Conservation (phyloP, 345 rosid genomes). For the Streptanthus diversifolius region DNA sequence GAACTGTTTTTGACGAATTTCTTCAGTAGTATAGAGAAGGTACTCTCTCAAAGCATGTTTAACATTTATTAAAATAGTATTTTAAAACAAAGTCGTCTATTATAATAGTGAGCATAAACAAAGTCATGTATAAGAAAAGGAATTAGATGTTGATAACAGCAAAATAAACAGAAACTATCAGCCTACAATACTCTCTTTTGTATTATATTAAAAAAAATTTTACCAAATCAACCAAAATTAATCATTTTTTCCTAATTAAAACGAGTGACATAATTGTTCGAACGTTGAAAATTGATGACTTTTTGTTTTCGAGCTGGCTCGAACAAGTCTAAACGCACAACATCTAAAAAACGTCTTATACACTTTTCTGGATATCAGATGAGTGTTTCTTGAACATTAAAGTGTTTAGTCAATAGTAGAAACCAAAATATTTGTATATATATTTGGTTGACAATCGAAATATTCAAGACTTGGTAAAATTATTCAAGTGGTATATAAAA, state of each 20-base stretch:
- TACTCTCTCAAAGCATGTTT: constrained; percentile 3
- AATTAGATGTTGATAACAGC: background rate
- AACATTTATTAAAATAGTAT: background rate
- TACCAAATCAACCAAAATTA: too few species aligned
- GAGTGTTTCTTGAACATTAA: too few species aligned
- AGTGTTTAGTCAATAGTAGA: too few species aligned
- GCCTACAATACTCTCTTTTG: background rate
- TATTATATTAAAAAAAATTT: background rate
- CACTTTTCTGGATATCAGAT: too few species aligned
- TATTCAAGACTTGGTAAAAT: background rate
- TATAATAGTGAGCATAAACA: background rate
- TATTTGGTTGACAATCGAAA: background rate
- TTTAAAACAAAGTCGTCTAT: background rate
- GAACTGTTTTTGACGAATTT: background rate
- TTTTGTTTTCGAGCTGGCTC: background rate
- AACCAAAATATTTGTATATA: too few species aligned
- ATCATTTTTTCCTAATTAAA: too few species aligned
- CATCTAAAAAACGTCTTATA: background rate
- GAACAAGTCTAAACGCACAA: constrained; percentile 5
- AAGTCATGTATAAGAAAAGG: background rate
- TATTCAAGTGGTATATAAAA: background rate
- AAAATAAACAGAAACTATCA: background rate
- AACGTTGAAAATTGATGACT: background rate
- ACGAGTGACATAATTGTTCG: background rate
- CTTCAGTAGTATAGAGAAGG: background rate